phyloP scores from a whole-genome alignment of 1,284 basidiomycete genomes.

The Tylopilus sp. region DNA sequence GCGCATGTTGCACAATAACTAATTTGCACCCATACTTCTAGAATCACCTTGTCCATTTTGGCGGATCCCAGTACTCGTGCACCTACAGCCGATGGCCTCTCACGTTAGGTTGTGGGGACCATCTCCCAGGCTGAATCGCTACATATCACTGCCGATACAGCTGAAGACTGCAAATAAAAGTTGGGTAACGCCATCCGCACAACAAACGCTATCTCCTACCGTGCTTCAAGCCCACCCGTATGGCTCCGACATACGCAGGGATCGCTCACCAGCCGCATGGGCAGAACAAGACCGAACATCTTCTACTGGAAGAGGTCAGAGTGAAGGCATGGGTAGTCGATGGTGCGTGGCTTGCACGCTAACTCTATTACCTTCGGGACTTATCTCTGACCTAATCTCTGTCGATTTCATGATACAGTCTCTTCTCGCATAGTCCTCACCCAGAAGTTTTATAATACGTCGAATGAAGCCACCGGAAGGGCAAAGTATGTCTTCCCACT shows the following conservation, averaged over 20 bases:
- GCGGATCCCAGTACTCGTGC: slow-evolving; percentile 2
- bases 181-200: neutral
- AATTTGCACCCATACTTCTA: neutral
- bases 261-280: slow-evolving; percentile 47
- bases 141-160: slow-evolving; percentile 11
- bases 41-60: neutral
- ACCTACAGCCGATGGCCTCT: slow-evolving; percentile 5
- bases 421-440: slow-evolving; percentile 60
- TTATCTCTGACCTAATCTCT: slow-evolving; percentile 12
- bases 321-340: slow-evolving; percentile 59
- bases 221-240: slow-evolving; percentile 11
- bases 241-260: slow-evolving; percentile 41
- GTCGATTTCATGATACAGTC: slow-evolving; percentile 44
- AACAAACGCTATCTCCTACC: neutral
- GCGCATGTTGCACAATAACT: neutral
- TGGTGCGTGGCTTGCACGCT: slow-evolving; percentile 44
- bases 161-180: slow-evolving; percentile 29
- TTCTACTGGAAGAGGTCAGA: slow-evolving; percentile 55
- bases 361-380: slow-evolving; percentile 2
- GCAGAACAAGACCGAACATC: slow-evolving; percentile 40
- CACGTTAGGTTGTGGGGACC: slow-evolving; percentile 8
- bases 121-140: slow-evolving; percentile 9
- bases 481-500: slow-evolving; percentile 72
- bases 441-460: slow-evolving; percentile 60
- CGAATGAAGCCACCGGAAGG: slow-evolving; percentile 47